Percentiles rank a stretch among this genome's conserved stretches.
Conservation (phyloP, 2,329 filamentous ascomycete species). For the Orbilia ellipsospora region DNA sequence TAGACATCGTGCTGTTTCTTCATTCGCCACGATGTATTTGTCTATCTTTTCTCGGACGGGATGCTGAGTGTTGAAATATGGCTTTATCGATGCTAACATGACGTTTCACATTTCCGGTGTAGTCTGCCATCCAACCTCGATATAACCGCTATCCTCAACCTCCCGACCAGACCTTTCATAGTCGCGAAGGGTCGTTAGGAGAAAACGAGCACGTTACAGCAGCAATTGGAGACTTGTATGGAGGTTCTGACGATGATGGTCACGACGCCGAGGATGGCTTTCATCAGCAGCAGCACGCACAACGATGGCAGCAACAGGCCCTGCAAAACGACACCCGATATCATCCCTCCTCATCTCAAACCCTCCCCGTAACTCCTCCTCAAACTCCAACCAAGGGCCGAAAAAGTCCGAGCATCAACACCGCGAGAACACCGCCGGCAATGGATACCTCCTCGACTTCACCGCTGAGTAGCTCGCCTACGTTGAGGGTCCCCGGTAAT, state of each 20-base stretch:
- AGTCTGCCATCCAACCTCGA: constrained; percentile 58
- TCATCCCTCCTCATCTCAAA: constrained; percentile 25
- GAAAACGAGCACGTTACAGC: constrained; percentile 94
- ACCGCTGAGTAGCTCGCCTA: constrained; percentile 68
- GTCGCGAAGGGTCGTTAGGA: constrained; percentile 72
- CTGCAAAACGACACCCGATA: constrained; percentile 19
- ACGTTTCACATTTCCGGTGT: constrained; percentile 40
- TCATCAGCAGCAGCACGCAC: constrained; percentile 13
- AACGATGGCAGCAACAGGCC: constrained; percentile 30
- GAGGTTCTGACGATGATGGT: constrained; percentile 64
- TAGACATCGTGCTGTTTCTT: background rate
- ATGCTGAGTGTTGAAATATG: no score
- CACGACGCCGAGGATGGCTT: constrained; percentile 53
- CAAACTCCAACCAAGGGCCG: constrained; percentile 55
- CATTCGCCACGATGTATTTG: no score
- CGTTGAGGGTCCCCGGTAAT: constrained; percentile 30
- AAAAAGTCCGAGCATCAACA: constrained; percentile 54
- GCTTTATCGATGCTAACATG: constrained; percentile 8
- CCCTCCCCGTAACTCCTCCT: constrained; percentile 51
- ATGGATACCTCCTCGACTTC: constrained; percentile 68
- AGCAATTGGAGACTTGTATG: constrained; percentile 89
- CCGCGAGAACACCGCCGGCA: constrained; percentile 63
- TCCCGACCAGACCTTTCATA: constrained; percentile 55
- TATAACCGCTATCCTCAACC: constrained; percentile 58
- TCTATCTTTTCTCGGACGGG: no score